Evolutionary conservation across 805 yeast species (phyloP), one percentile per base, ranked within the genome.

Genomic region (Metschnikowia sp.): DNA sequence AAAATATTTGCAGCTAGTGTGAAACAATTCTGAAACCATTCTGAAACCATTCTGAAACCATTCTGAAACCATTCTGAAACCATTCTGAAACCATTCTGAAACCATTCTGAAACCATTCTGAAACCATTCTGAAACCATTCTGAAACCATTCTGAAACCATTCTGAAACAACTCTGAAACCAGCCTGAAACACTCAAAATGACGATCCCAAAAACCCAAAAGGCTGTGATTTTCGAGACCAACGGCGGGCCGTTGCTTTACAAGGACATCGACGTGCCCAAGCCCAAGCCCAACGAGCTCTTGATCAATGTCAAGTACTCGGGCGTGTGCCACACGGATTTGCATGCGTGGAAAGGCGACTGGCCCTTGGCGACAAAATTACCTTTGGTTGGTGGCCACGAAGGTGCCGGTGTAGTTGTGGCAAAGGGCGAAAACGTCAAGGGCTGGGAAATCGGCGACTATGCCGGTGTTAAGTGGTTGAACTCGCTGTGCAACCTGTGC

Each of bases 291-390:
- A 84, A 82, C 64, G 91, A 88, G 71, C 76, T 88, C 57, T 77
- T 89, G 65, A 76, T 89, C 71, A 82, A 89, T 68, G 83, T 89
- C 69, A 82, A 82, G 72, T 88, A 83, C 77, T 82, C 96, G 28
- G 96, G 96, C 70, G 96, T 88, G 48, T 88, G 96, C 72, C 96
- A 90, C 77, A 88, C 96, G 33, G 96, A 88, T 65, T 79, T 89
- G 66, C 96, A 89, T 75, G 96, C 95, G 47, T 87, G 94, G 91
- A 81, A 86, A 66, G 96, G 96, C 62, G 96, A 89, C 73, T 88
- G 96, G 95, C 94, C 95, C 43, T 74, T 85, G 66, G 79, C 72
- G 54, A 79, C 84, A 55, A 84, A 83, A 64, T 74, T 84, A 51
- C 92, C 94, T 22, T 72, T 86, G 57, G 90, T 86, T 42, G 94